Evolutionary conservation across 2,329 filamentous ascomycete genomes (phyloP).

Genomic region (Alternaria sp.): DNA sequence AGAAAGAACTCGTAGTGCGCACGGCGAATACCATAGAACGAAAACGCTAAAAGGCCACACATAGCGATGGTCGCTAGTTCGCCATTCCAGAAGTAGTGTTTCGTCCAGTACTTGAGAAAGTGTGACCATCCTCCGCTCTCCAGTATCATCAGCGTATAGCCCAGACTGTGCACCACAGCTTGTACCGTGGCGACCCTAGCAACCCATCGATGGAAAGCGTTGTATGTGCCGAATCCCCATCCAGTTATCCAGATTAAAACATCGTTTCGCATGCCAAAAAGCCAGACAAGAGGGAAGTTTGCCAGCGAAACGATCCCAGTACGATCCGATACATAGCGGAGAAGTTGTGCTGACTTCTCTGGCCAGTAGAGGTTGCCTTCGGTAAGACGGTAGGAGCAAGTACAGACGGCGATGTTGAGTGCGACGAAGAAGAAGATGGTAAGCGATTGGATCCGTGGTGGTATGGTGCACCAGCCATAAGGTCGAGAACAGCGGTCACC

Average conservation of each 20-base stretch:
- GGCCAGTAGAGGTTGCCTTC: conserved; percentile 58
- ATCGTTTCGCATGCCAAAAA: conserved; percentile 74
- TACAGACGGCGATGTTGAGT: conserved; percentile 56
- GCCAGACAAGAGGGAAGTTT: conserved; percentile 71
- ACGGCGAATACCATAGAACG: conserved; percentile 62
- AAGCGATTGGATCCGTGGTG: conserved; percentile 59
- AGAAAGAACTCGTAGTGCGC: conserved; percentile 58
- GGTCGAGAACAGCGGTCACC: conserved; percentile 54
- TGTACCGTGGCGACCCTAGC: conserved; percentile 70
- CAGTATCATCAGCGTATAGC: conserved; percentile 63
- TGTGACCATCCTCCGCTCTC: conserved; percentile 51
- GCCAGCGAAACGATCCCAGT: conserved; percentile 71
- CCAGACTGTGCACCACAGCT: conserved; percentile 69
- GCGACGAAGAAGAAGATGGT: conserved; percentile 57
- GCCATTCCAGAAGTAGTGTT: conserved; percentile 62
- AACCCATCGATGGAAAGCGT: conserved; percentile 72
- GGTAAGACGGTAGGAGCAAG: conserved; percentile 57
- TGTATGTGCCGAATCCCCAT: conserved; percentile 74
- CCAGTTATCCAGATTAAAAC: conserved; percentile 72
- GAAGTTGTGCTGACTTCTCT: conserved; percentile 49
- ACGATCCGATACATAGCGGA: conserved; percentile 69
- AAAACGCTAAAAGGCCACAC: conserved; percentile 58
- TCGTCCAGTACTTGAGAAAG: conserved; percentile 49
- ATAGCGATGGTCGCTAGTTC: conserved; percentile 56
- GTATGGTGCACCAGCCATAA: conserved; percentile 57